Evolutionary conservation across 2,329 filamentous ascomycete species (phyloP).

Genomic region (Aspergillus clavatus): DNA sequence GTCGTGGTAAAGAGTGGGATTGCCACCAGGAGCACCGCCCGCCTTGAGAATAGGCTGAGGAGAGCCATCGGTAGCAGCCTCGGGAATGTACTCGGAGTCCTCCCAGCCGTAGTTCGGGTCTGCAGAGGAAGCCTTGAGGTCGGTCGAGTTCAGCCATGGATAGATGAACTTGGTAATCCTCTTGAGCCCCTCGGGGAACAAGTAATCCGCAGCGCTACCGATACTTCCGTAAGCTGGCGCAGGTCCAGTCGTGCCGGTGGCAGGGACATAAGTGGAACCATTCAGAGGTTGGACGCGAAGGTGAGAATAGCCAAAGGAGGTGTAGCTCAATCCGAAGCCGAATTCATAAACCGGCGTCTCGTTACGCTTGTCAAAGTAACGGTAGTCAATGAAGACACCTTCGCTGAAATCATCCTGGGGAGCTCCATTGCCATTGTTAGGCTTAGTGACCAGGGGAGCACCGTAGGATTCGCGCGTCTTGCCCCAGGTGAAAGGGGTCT

Average conservation of each 20-base stretch:
- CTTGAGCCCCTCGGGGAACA: conserved; percentile 52
- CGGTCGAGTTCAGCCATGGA: conserved; percentile 59
- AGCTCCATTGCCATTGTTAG: conserved; percentile 53
- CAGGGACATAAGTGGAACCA: conserved; percentile 49
- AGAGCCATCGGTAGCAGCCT: conserved; percentile 47
- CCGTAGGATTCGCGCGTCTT: conserved; percentile 51
- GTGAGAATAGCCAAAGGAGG: conserved; percentile 58
- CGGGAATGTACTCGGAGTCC: conserved; percentile 47
- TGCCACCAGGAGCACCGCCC: conserved; percentile 56
- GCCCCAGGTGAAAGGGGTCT: conserved; percentile 59
- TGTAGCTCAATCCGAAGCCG: conserved; percentile 59
- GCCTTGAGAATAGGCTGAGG: conserved; percentile 55
- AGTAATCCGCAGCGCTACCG: conserved; percentile 48
- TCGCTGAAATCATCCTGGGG: conserved; percentile 59
- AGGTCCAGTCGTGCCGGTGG: conserved; percentile 48
- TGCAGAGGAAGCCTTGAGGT: conserved; percentile 47
- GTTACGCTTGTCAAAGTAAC: conserved; percentile 50
- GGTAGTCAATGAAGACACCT: conserved; percentile 57
- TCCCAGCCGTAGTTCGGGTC: conserved; percentile 53
- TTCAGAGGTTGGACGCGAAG: conserved; percentile 45
- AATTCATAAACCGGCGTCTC: conserved; percentile 59
- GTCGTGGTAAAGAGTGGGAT: conserved; percentile 50
- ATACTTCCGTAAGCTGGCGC: conserved; percentile 51
- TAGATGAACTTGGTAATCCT: conserved; percentile 56
- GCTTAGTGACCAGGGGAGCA: conserved; percentile 51